phyloP scores from a whole-genome alignment of 768 basidiomycete genomes.

The Mycena pura region DNA sequence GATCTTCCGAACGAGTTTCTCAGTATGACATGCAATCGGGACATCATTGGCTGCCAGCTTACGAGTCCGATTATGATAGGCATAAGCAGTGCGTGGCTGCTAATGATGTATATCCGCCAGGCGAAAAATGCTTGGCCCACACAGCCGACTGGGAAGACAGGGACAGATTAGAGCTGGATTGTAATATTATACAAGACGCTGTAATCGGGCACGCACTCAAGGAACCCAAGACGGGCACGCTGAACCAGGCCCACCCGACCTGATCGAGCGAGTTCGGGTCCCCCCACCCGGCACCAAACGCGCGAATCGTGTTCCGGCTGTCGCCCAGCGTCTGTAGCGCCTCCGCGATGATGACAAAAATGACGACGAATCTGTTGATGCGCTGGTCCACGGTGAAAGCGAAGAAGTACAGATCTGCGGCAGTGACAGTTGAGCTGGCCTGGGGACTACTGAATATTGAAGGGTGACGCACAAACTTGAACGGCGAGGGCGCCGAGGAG shows the following conservation, averaged over 20 bases:
- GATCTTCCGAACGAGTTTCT: not conserved
- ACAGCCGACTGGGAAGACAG: conserved; percentile 28
- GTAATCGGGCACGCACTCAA: conserved; percentile 8
- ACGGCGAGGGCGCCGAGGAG: conserved; percentile 18
- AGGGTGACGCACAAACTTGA: conserved; percentile 7
- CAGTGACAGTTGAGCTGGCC: not conserved
- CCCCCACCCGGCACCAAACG: conserved; percentile 27
- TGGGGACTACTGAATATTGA: not conserved
- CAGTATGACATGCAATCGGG: not conserved
- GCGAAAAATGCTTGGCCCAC: conserved; percentile 33
- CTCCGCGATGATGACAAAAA: conserved; percentile 24
- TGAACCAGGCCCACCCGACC: conserved; percentile 26
- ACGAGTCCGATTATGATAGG: conserved; percentile 22
- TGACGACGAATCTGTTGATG: conserved; percentile 24
- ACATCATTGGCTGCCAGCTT: not conserved
- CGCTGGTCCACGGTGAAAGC: conserved; percentile 37
- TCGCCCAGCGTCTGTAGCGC: conserved; percentile 26
- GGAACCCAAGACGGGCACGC: conserved; percentile 21
- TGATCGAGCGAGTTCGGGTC: conserved; percentile 13
- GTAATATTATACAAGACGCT: not conserved
- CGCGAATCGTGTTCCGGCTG: conserved; percentile 23
- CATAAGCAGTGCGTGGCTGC: conserved; percentile 1
- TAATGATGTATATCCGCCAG: conserved; percentile 31
- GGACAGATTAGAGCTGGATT: not conserved
- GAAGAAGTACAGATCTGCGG: conserved; percentile 37